Conservation (phyloP, 2,329 filamentous ascomycete genomes). For the Venturiaceae sp. region DNA sequence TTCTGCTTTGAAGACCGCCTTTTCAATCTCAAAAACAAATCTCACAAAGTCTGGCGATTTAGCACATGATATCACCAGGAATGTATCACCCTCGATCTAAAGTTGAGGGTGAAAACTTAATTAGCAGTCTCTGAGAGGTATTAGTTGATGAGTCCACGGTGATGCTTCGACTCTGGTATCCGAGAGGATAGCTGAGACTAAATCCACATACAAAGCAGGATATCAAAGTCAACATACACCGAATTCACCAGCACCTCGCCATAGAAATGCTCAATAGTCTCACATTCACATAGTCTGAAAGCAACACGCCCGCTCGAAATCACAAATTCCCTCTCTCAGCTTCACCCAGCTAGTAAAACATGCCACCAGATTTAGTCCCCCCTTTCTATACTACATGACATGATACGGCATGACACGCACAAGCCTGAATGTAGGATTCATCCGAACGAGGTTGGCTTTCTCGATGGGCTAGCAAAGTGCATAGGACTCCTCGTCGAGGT, state of each 20-base stretch:
- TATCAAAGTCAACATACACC: neutral
- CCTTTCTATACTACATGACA: neutral
- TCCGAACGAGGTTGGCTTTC: neutral
- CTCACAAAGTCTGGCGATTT: too few species aligned
- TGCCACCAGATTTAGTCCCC: neutral
- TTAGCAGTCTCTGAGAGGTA: too few species aligned
- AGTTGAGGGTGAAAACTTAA: too few species aligned
- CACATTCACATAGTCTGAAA: neutral
- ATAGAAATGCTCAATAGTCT: neutral
- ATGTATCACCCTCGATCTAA: too few species aligned
- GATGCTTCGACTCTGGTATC: neutral
- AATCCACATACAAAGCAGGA: neutral
- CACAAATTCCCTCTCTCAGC: neutral
- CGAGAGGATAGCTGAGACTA: neutral
- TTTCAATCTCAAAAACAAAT: too few species aligned
- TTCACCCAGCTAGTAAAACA: too few species aligned
- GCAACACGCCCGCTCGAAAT: neutral
- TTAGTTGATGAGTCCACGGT: too few species aligned
- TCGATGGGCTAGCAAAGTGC: neutral
- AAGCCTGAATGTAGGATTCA: neutral
- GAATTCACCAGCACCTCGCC: neutral
- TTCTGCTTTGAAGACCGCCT: too few species aligned
- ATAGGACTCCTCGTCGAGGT: too few species aligned
- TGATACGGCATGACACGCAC: neutral
- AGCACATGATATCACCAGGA: too few species aligned